phyloP scores from a whole-genome alignment of 768 basidiomycete species.

The Chalciporus chontae region DNA sequence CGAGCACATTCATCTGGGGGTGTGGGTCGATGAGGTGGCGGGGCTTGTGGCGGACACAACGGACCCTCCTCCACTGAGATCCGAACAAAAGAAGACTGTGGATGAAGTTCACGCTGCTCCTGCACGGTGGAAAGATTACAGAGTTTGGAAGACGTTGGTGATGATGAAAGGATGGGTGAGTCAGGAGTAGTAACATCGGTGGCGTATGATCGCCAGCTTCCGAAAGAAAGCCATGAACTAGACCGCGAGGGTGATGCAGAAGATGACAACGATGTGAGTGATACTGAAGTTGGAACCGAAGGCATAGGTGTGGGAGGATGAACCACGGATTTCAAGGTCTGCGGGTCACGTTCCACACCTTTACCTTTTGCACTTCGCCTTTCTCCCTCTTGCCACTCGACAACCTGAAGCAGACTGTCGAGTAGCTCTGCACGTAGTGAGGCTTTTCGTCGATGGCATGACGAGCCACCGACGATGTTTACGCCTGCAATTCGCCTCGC shows the following conservation, averaged over 20 bases:
- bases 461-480: conserved; percentile 11
- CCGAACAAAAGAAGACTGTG: conserved; percentile 33
- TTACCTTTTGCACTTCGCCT: conserved; percentile 38
- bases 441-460: conserved; percentile 16
- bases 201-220: conserved; percentile 38
- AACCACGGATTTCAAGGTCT: conserved; percentile 8
- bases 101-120: conserved; percentile 34
- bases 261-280: conserved; percentile 23
- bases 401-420: conserved; percentile 40
- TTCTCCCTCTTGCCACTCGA: conserved; percentile 41
- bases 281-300: conserved; percentile 21
- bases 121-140: conserved; percentile 29
- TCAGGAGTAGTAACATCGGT: conserved; percentile 34
- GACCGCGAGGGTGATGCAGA: conserved; percentile 33
- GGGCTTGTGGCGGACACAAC: conserved; percentile 17
- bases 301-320: conserved; percentile 15
- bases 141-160: conserved; percentile 25
- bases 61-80: conserved; percentile 39
- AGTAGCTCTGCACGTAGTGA: conserved; percentile 37
- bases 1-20: conserved; percentile 18
- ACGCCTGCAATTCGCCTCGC: conserved; percentile 28
- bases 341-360: conserved; percentile 33
- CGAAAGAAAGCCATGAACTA: conserved; percentile 42
- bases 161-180: conserved; percentile 30
- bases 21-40: neutral